Base-by-base conservation (phyloP, 2,329 filamentous ascomycete species). In the Coleophoma cylindrospora region DNA sequence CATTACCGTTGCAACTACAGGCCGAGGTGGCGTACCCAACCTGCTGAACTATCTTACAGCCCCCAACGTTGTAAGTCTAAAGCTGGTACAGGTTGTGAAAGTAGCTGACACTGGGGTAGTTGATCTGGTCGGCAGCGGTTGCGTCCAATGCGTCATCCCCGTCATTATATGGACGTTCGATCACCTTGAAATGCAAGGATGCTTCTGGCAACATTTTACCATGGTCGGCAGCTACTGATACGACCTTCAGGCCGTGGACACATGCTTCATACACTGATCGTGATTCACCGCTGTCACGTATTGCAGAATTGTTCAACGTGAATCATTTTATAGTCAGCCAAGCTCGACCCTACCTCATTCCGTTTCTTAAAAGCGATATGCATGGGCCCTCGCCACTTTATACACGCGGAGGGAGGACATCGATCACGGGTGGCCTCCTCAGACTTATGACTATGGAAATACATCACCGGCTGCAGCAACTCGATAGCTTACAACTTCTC, bases 271-370 rank as follows among this genome's bases (percentile, higher is more conserved):
- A 81, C 58, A 70, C 68, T 33, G 79, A 84, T 53, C 72, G 68
- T 43, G 65, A 83, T 56, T 83, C 79, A 0, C 83, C 83, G 1
- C 71, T 86, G 3, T 72, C 77, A 40, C 74, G 82, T 27, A 77
- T 87, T 38, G 77, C 81, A 6, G 81, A 86, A 62, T 74, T 86
- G 27, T 86, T 86, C 70, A 87, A 87, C 61, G 82, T 86, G 40
- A 86, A 96, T 64, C 91, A 96, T 72, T 96, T 95, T 70, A 90
- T 97, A 56, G 84, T 97, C 57, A 94, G 88, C 57, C 92, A 96
- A 71, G 91, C 92, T 1, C 80, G 91, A 3, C 92, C 92, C 0
- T 96, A 95, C 67, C 75, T 96, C 14, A 85, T 92, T 27, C 91
- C 91, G 0, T 94, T 96, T 61, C 75, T 95, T 5, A 83, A 86